Evolutionary conservation across 1,284 basidiomycete genomes (phyloP).

Genomic region (Microbotryomycetes sp.): DNA sequence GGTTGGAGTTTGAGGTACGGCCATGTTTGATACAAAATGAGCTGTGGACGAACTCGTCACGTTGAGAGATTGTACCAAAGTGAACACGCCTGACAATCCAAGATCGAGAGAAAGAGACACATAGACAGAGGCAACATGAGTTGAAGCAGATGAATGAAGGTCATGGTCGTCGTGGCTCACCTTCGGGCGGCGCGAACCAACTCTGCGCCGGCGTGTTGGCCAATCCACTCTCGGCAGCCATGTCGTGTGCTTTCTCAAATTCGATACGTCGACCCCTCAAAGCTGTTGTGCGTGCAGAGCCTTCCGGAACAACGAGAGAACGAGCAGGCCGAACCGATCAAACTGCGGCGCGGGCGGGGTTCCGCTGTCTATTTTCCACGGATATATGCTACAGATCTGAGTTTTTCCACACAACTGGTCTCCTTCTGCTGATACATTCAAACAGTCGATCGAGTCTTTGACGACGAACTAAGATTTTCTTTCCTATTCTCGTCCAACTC

Average conservation of each 20-base stretch:
- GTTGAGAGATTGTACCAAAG: conserved; percentile 18
- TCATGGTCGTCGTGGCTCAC: not conserved
- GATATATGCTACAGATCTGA: no score
- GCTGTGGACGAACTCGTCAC: conserved; percentile 2
- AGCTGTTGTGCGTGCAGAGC: no score
- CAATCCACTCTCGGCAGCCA: not conserved
- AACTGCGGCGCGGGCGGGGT: no score
- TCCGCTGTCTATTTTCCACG: no score
- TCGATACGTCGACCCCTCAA: no score
- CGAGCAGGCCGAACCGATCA: no score
- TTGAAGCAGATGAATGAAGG: not conserved
- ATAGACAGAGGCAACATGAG: not conserved
- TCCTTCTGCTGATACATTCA: not conserved
- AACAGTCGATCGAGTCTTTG: not conserved
- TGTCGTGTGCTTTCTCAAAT: no score
- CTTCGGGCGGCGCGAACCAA: conserved; percentile 30
- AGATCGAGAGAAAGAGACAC: not conserved
- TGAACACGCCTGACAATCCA: conserved; percentile 18
- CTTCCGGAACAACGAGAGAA: no score
- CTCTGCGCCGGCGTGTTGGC: conserved; percentile 2
- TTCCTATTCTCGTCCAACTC: conserved; percentile 34
- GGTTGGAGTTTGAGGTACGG: not conserved
- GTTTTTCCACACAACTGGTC: no score
- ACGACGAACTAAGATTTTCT: conserved; percentile 4
- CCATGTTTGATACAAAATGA: not conserved